Conservation (phyloP, 345 rosid genomes). For the Lepidium aucheri region DNA sequence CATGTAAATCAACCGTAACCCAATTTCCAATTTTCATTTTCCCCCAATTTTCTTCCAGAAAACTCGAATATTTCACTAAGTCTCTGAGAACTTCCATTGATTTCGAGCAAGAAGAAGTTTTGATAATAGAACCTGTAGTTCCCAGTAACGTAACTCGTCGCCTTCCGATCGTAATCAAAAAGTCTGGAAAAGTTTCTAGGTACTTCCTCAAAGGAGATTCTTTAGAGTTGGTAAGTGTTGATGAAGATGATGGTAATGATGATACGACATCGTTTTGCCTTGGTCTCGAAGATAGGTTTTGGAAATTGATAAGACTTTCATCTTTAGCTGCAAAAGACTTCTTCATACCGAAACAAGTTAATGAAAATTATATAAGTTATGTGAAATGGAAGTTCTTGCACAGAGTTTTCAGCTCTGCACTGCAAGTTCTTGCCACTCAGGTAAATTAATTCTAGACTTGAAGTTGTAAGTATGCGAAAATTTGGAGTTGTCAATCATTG, state of each 20-base stretch:
- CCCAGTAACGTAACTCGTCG: background rate
- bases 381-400: slow-evolving; percentile 92
- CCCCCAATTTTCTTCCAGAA: background rate
- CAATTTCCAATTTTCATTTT: background rate
- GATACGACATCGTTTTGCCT: slow-evolving; percentile 8
- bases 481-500: background rate
- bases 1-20: background rate
- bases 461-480: background rate
- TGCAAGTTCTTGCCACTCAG: slow-evolving; percentile 97
- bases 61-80: background rate
- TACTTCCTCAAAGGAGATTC: slow-evolving; percentile 18
- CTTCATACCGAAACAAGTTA: slow-evolving; percentile 70
- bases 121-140: background rate
- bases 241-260: background rate
- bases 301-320: slow-evolving; percentile 31
- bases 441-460: slow-evolving; percentile 17
- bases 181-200: slow-evolving; percentile 6
- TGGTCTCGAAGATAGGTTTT: slow-evolving; percentile 3
- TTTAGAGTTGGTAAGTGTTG: slow-evolving; percentile 5
- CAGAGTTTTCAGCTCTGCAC: slow-evolving; percentile 83
- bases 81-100: slow-evolving; percentile 19
- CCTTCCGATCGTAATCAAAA: slow-evolving; percentile 14
- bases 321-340: slow-evolving; percentile 46
- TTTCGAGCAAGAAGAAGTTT: background rate
- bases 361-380: slow-evolving; percentile 47